Percentiles rank a stretch among this genome's conserved stretches.
Conservation (phyloP, 495 filamentous ascomycete species). For the Amorphotheca resinae region DNA sequence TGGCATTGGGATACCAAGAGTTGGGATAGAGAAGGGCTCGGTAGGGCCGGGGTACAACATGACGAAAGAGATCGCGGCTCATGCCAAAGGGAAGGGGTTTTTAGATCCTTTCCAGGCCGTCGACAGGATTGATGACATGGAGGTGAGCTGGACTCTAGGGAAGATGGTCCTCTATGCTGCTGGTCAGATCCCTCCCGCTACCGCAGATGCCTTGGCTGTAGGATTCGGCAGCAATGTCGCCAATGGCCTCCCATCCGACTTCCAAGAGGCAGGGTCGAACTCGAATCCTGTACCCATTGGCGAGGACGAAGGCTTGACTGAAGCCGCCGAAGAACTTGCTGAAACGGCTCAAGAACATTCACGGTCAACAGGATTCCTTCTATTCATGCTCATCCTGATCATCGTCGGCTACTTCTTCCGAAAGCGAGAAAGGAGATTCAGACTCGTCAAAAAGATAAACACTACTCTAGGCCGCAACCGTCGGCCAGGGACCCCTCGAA, state of each 20-base stretch:
- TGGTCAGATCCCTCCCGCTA: constrained; percentile 59
- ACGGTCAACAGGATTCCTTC: constrained; percentile 53
- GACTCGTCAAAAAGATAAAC: constrained; percentile 47
- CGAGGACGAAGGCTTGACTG: constrained; percentile 49
- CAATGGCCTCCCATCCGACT: constrained; percentile 49
- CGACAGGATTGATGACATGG: constrained; percentile 79
- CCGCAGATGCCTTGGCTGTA: constrained; percentile 50
- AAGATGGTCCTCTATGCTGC: constrained; percentile 97
- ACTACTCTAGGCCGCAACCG: constrained; percentile 38
- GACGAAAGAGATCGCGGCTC: constrained; percentile 54
- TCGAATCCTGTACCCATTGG: constrained; percentile 32
- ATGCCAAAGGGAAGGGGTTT: constrained; percentile 67
- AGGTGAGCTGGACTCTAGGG: constrained; percentile 97
- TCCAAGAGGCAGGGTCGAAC: constrained; percentile 68
- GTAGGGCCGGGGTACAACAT: constrained; percentile 46
- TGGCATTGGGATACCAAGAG: constrained; percentile 87
- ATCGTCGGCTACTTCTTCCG: constrained; percentile 47
- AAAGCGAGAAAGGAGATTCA: constrained; percentile 56
- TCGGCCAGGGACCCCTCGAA: constrained; percentile 39
- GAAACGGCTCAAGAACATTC: constrained; percentile 32
- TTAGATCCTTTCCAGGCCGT: constrained; percentile 85
- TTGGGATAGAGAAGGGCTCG: constrained; percentile 56
- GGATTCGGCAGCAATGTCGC: constrained; percentile 79
- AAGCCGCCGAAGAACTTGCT: constrained; percentile 47
- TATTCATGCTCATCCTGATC: constrained; percentile 65